Evolutionary conservation across 257 asterid genomes (phyloP).

Genomic region (Solanum ossicruentum): DNA sequence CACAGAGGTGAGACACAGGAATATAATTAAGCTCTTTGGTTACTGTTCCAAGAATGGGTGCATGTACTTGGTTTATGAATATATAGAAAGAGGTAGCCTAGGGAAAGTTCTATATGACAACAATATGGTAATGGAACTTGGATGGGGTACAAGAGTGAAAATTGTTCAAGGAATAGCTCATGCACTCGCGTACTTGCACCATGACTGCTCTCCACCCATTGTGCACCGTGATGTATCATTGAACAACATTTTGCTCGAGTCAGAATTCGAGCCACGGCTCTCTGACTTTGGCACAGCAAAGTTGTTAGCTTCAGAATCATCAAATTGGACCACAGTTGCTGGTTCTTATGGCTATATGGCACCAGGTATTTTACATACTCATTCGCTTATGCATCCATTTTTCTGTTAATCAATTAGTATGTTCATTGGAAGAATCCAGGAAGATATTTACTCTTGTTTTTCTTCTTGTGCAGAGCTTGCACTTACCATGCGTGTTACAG

Average conservation of each 20-base stretch:
- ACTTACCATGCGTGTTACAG: slow-evolving; percentile 62
- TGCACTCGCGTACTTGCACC: slow-evolving; percentile 93
- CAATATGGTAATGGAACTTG: slow-evolving; percentile 35
- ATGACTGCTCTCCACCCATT: slow-evolving; percentile 74
- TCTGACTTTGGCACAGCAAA: slow-evolving; percentile 94
- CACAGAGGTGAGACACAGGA: slow-evolving; percentile 84
- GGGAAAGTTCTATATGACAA: slow-evolving; percentile 37
- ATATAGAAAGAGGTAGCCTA: slow-evolving; percentile 70
- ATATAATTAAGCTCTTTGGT: slow-evolving; percentile 79
- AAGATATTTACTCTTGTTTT: neutral
- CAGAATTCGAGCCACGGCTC: slow-evolving; percentile 57
- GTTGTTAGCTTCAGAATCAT: slow-evolving; percentile 43
- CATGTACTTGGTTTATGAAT: slow-evolving; percentile 87
- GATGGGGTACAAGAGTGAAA: slow-evolving; percentile 55
- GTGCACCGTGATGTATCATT: slow-evolving; percentile 80
- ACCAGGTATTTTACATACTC: slow-evolving; percentile 53
- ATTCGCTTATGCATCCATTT: neutral
- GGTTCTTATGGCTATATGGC: slow-evolving; percentile 99
- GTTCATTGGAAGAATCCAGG: neutral
- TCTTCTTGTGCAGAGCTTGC: slow-evolving; percentile 61
- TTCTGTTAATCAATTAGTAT: neutral
- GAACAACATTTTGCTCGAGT: slow-evolving; percentile 65
- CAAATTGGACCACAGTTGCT: slow-evolving; percentile 69
- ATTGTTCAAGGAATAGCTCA: slow-evolving; percentile 79
- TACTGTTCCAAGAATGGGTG: slow-evolving; percentile 59